Conservation (phyloP, 1,139 yeast genomes). For the Kodamaea ohmeri region DNA sequence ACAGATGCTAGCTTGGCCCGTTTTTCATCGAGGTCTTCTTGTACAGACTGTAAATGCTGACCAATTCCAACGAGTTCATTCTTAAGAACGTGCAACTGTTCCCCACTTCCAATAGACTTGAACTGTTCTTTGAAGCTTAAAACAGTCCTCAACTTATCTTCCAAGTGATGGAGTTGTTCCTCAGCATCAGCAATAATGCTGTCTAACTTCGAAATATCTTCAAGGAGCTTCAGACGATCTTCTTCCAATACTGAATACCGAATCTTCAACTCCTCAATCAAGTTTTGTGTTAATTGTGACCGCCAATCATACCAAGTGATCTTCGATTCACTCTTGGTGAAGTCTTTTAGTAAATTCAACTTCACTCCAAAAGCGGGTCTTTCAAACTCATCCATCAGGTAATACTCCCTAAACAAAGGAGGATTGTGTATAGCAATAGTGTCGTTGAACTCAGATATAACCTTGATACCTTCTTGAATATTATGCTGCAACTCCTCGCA, state of each 20-base stretch:
- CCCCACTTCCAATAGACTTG: slow-evolving; percentile 14
- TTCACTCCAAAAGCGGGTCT: slow-evolving; percentile 40
- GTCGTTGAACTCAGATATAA: slow-evolving; percentile 43
- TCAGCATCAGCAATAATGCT: slow-evolving; percentile 16
- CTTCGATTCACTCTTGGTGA: slow-evolving; percentile 48
- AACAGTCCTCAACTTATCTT: slow-evolving; percentile 23
- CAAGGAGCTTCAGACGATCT: slow-evolving; percentile 24
- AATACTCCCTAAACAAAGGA: slow-evolving; percentile 45
- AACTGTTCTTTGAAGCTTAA: slow-evolving; percentile 21
- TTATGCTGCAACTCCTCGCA: slow-evolving; percentile 51
- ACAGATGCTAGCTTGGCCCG: slow-evolving; percentile 15
- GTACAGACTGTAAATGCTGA: slow-evolving; percentile 14
- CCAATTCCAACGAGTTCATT: slow-evolving; percentile 19
- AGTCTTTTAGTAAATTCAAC: slow-evolving; percentile 47
- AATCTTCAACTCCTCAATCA: slow-evolving; percentile 35
- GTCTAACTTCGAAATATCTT: slow-evolving; percentile 23
- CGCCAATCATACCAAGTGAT: slow-evolving; percentile 62
- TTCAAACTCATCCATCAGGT: slow-evolving; percentile 35
- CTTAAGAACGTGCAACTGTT: slow-evolving; percentile 11
- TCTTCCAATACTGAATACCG: slow-evolving; percentile 25
- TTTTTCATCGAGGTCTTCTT: slow-evolving; percentile 14
- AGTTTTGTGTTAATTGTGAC: slow-evolving; percentile 38
- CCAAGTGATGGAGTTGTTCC: slow-evolving; percentile 17
- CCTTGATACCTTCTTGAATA: slow-evolving; percentile 46
- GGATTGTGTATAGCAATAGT: slow-evolving; percentile 49